These are phyloP conservation scores for Pseudoneurospora amorphoporcata DNA, from an alignment of 495 filamentous ascomycete genomes.

Conservation along the genomic window DNA sequence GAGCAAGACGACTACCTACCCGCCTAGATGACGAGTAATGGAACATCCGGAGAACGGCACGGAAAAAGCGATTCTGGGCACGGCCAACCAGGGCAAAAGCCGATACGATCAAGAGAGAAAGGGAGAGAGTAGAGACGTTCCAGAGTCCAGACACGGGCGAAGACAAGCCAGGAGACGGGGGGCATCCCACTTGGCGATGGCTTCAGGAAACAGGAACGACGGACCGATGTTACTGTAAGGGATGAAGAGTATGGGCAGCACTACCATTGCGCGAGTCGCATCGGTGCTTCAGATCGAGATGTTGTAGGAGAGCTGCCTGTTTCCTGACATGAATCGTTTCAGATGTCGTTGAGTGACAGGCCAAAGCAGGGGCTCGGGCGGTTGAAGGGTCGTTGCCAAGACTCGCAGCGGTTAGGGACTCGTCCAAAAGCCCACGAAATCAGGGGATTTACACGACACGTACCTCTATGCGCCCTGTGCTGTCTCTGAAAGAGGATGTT, in stretches of 20 bases:
- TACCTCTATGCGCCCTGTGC: background rate
- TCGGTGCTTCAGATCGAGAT: slow-evolving; percentile 4
- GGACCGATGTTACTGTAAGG: background rate
- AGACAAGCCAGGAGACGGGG: slow-evolving; percentile 15
- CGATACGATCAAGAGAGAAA: background rate
- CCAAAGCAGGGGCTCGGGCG: background rate
- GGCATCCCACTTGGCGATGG: slow-evolving; percentile 15
- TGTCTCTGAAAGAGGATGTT: background rate
- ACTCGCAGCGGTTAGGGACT: background rate
- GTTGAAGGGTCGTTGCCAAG: background rate
- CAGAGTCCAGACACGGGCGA: background rate
- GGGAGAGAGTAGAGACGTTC: background rate
- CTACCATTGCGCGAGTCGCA: background rate
- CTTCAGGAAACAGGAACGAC: background rate
- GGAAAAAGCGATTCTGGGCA: slow-evolving; percentile 6
- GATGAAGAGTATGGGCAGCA: background rate
- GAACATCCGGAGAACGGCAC: slow-evolving; percentile 11
- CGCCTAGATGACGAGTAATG: background rate
- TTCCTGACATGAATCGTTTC: slow-evolving; percentile 32
- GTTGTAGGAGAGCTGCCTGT: slow-evolving; percentile 19
- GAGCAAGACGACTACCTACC: background rate
- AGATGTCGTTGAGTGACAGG: slow-evolving; percentile 24
- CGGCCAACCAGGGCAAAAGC: slow-evolving; percentile 1
- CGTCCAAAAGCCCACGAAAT: background rate
- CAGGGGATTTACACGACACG: background rate